These are phyloP conservation scores for Ajuga chamaepitys DNA, from an alignment of 257 asterid genomes.

Conservation along the genomic window DNA sequence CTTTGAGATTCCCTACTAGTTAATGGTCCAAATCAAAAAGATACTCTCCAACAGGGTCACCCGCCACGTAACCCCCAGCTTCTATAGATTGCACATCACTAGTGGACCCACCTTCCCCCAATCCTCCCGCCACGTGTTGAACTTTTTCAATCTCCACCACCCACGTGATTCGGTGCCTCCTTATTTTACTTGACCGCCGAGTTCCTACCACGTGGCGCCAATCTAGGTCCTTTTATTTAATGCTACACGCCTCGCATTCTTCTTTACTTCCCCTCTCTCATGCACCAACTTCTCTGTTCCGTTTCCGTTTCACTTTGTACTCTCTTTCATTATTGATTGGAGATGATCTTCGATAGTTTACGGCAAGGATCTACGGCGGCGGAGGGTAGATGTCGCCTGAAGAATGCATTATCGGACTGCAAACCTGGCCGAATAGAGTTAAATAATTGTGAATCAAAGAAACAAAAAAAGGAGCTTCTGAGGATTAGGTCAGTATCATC, in stretches of 20 bases:
- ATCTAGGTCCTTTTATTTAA: constrained; percentile 1
- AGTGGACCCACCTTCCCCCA: not conserved
- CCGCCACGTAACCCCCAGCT: too few species aligned
- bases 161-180: constrained; percentile 29
- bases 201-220: constrained; percentile 17
- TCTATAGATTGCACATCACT: too few species aligned
- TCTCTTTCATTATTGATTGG: not conserved
- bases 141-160: not conserved
- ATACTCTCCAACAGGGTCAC: not conserved
- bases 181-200: constrained; percentile 29
- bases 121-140: constrained; percentile 29
- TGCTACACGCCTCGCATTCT: constrained; percentile 1
- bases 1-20: not conserved
- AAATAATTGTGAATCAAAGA: not conserved
- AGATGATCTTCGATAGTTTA: constrained; percentile 12
- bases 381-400: constrained; percentile 4
- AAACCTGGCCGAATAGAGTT: too few species aligned
- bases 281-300: constrained; percentile 3
- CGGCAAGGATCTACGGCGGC: not conserved
- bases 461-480: constrained; percentile 16
- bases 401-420: too few species aligned
- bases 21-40: constrained; percentile 28
- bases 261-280: not conserved
- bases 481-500: constrained; percentile 7
- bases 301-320: not conserved